Base-by-base conservation (phyloP, 2,329 filamentous ascomycete species). In the Cytospora mali region DNA sequence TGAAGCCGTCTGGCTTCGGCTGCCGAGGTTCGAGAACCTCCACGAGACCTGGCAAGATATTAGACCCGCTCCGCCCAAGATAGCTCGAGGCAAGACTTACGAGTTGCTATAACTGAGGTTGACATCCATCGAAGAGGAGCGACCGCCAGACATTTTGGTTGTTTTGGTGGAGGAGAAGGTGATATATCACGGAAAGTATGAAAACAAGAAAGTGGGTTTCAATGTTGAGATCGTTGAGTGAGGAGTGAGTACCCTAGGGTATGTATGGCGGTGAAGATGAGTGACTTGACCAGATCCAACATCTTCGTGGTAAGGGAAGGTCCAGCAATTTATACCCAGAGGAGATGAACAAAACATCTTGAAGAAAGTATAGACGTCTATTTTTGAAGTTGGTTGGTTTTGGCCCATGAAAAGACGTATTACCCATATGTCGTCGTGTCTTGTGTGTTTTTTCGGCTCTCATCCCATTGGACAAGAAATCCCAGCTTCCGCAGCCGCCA, bases 91-190 rank as follows among this genome's bases (percentile, higher is more conserved):
- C n/a, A n/a, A n/a, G 46, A 52, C 59, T 18, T 51, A 49, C 59
- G 6, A 11, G 5, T 14, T 33, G 25, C 25, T n/a, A 3, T 31
- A n/a, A 14, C 53, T 56, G 23, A 61, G 31, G 31, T 51, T 62
- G 59, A 62, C 53, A 6, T 62, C 53, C 7, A 57, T 25, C 5
- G 59, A 62, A 11, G 59, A 62, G 46, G 59, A 51, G n/a, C 51
- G 59, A 31, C 46, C 33, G 9, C 35, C 48, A 4, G 59, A 51
- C 59, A 62, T 62, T 13, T 25, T 35, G 25, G 14, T 42, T 29
- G 9, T 52, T 10, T 42, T 42, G 39, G 2, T 42, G 18, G 14
- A 18, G n/a, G 39, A 7, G 2, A 9, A 21, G 4, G 18, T 42
- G 39, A 7, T 21, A 42, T 46, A 13, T 23, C n/a, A 3, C 1